phyloP scores from a whole-genome alignment of 345 rosid species.

The Cochlearia excelsa region DNA sequence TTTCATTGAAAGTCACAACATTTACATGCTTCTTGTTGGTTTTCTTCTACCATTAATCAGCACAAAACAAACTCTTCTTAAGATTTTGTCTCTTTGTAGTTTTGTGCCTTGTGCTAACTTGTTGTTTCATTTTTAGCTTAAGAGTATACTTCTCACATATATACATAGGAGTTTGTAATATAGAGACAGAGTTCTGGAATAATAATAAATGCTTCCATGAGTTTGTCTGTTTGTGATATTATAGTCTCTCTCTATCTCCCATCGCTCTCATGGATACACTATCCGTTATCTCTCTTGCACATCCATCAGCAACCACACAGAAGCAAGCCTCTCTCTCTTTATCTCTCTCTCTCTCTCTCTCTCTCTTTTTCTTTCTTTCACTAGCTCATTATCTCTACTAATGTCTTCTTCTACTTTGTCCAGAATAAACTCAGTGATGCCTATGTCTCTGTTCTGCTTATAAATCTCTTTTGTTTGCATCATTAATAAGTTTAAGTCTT shows the following conservation, averaged over 20 bases:
- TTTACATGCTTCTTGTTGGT: neutral
- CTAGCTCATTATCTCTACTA: constrained; percentile 30
- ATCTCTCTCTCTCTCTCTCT: constrained; percentile 34
- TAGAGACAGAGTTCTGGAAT: constrained; percentile 25
- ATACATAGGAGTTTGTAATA: neutral
- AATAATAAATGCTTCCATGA: constrained; percentile 27
- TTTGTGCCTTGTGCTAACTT: neutral
- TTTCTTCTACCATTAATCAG: neutral
- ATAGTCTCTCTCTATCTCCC: constrained; percentile 27
- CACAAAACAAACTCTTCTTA: too few species aligned
- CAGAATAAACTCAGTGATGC: constrained; percentile 9
- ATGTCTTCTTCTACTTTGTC: constrained; percentile 33
- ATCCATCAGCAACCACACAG: constrained; percentile 35
- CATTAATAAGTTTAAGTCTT: constrained; percentile 16
- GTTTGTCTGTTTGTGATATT: constrained; percentile 35
- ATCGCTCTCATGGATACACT: constrained; percentile 39
- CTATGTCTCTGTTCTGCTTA: constrained; percentile 15
- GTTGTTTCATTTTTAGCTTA: neutral
- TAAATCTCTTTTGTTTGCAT: constrained; percentile 7
- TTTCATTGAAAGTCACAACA: neutral
- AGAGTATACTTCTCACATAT: too few species aligned
- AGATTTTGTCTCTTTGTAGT: too few species aligned
- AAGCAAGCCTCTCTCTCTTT: constrained; percentile 28
- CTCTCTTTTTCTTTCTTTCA: constrained; percentile 19
- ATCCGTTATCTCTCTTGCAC: constrained; percentile 36